Evolutionary conservation across 2,329 filamentous ascomycete genomes (phyloP).

Genomic region (Sarocladiaceae sp.): DNA sequence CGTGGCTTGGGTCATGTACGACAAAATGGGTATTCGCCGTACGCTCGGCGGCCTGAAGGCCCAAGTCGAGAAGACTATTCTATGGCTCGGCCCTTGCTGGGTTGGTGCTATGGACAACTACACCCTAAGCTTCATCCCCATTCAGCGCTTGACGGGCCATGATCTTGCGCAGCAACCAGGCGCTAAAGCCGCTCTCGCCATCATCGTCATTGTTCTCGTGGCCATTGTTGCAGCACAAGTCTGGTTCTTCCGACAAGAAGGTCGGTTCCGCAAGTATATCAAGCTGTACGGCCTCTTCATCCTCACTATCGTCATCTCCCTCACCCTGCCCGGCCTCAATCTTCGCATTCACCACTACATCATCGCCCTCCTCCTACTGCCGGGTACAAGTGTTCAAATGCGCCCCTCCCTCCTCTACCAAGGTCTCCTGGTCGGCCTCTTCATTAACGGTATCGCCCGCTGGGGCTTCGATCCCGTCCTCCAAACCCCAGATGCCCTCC

Average conservation of each 20-base stretch:
- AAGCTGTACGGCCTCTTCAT: slow-evolving; percentile 68
- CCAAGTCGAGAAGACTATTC: slow-evolving; percentile 80
- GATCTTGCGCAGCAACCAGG: slow-evolving; percentile 87
- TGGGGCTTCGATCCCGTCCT: slow-evolving; percentile 92
- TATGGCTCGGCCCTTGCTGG: slow-evolving; percentile 89
- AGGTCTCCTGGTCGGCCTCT: slow-evolving; percentile 81
- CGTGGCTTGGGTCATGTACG: slow-evolving; percentile 79
- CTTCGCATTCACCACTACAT: slow-evolving; percentile 95
- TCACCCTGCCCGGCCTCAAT: slow-evolving; percentile 68
- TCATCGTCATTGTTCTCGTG: slow-evolving; percentile 67
- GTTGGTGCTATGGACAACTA: slow-evolving; percentile 90
- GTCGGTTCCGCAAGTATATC: slow-evolving; percentile 69
- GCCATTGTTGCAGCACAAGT: slow-evolving; percentile 67
- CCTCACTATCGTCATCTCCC: slow-evolving; percentile 58
- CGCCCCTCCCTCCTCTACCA: slow-evolving; percentile 81
- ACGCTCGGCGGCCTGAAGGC: slow-evolving; percentile 67
- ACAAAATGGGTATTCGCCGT: slow-evolving; percentile 70
- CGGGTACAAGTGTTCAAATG: slow-evolving; percentile 84
- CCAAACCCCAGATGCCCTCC: slow-evolving; percentile 69
- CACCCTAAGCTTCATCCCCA: slow-evolving; percentile 89
- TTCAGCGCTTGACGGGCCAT: slow-evolving; percentile 83
- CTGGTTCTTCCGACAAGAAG: slow-evolving; percentile 81
- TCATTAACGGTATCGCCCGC: slow-evolving; percentile 86
- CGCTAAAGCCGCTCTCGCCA: slow-evolving; percentile 72
- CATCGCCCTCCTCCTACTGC: slow-evolving; percentile 76